Evolutionary conservation across 2,329 filamentous ascomycete genomes (phyloP), one percentile per base, ranked within the genome.

Genomic region (Phaeosphaeria sp.): DNA sequence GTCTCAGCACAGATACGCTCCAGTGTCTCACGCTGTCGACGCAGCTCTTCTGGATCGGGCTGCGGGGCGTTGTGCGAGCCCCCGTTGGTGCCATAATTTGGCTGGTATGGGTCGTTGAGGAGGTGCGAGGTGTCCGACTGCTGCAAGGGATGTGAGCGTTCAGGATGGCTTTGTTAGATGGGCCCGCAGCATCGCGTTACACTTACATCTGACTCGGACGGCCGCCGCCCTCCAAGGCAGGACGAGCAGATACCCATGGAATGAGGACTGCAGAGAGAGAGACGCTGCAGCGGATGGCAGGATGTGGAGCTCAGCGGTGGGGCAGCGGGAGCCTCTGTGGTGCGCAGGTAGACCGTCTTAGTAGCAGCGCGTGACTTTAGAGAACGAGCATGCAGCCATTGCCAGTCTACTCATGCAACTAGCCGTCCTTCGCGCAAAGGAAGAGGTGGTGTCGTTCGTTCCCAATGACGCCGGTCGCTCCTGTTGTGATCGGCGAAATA

Each of bases 241-340:
- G 81, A 83, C 51, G 77, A 74, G 73, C 81, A 83, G 69, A 80
- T 74, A 61, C 80, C 81, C 81, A 83, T 82, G 69, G 72, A 76
- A 69, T 69, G 69, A 53, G 58, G 46, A 30, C 22, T 27, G 42
- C 47, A n/a, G n/a, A n/a, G n/a, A 50, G n/a, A 53, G 47, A 17
- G 36, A 36, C 18, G 30, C 15, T 13, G 52, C 21, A 57, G 53
- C 45, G 22, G 44, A 25, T 47, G 33, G 42, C 30, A 40, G 51
- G 18, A 22, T 18, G 24, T 36, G 54, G 36, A 40, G 40, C 36
- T 46, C 18, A 45, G 25, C 17, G 18, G 45, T n/a, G 20, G 30
- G 30, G 48, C 47, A 53, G 45, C 24, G 43, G 43, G 50, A 53
- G 30, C 6, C 30, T 6, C 15, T 36, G 6, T 36, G 30, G 30